phyloP scores from a whole-genome alignment of 495 filamentous ascomycete species.

The Sporormia fimetaria region DNA sequence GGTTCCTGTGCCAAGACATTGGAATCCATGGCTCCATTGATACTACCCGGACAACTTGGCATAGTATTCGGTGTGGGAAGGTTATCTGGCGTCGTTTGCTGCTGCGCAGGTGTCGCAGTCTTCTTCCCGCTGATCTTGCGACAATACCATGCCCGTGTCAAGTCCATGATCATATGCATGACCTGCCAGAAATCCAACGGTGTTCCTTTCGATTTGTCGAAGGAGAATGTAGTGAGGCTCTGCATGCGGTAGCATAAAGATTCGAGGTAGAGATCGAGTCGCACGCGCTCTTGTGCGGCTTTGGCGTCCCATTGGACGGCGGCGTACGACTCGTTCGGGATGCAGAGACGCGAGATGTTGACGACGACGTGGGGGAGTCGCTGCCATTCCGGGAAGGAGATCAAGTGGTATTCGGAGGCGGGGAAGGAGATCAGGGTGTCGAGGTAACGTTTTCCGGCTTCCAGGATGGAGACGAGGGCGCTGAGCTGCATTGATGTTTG shows the following conservation, averaged over 20 bases:
- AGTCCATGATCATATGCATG: slow-evolving; percentile 21
- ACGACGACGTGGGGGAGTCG: slow-evolving; percentile 13
- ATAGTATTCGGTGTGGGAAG: slow-evolving; percentile 9
- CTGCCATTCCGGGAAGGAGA: slow-evolving; percentile 18
- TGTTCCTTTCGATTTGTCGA: slow-evolving; percentile 5
- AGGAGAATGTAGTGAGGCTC: slow-evolving; percentile 3
- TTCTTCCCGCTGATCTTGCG: slow-evolving; percentile 6
- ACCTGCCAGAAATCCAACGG: slow-evolving; percentile 16
- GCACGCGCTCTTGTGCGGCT: slow-evolving; percentile 17
- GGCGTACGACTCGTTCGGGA: slow-evolving; percentile 6
- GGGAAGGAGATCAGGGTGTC: slow-evolving; percentile 12
- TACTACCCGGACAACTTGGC: neutral
- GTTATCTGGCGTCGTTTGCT: neutral
- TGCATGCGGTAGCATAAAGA: slow-evolving; percentile 23
- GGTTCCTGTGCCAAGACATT: neutral
- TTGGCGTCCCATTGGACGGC: slow-evolving; percentile 17
- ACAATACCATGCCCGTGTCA: slow-evolving; percentile 14
- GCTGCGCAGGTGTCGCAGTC: neutral
- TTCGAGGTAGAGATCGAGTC: slow-evolving; percentile 18
- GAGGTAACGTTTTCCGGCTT: slow-evolving; percentile 15
- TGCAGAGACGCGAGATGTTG: slow-evolving; percentile 8
- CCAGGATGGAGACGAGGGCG: slow-evolving; percentile 6
- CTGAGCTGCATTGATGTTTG: slow-evolving; percentile 5
- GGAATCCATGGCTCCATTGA: neutral
- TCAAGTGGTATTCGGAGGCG: slow-evolving; percentile 13